phyloP scores from a whole-genome alignment of 257 asterid species.

The Perilla frutescens region DNA sequence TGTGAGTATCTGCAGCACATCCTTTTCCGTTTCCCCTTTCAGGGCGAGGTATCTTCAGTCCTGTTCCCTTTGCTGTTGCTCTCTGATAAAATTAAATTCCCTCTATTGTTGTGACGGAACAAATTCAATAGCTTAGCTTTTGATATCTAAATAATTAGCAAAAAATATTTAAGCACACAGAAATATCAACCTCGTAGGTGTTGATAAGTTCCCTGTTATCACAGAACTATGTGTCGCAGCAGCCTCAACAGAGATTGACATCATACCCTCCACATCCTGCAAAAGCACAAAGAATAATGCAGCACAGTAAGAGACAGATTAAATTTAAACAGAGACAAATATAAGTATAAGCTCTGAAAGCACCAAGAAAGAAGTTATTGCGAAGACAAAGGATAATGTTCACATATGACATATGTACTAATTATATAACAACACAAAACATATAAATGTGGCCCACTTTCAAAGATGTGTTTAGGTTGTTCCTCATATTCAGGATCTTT shows the following conservation, averaged over 20 bases:
- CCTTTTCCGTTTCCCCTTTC: too few relatives aligned
- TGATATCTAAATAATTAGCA: constrained; percentile 21
- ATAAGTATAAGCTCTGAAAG: constrained; percentile 15
- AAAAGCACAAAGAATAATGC: constrained; percentile 33
- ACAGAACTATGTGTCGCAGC: constrained; percentile 82
- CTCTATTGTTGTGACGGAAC: constrained; percentile 52
- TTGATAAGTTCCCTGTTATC: constrained; percentile 88
- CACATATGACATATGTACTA: too few relatives aligned
- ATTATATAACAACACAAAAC: too few relatives aligned
- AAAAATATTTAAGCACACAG: constrained; percentile 22
- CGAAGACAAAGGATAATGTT: constrained; percentile 9
- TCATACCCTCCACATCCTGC: constrained; percentile 98
- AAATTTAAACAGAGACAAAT: background rate
- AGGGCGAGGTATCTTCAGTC: too few relatives aligned
- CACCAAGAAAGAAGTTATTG: background rate
- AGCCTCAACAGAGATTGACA: constrained; percentile 96
- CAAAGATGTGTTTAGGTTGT: constrained; percentile 82
- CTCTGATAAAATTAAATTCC: too few relatives aligned
- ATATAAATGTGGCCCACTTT: constrained; percentile 52
- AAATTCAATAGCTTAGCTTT: constrained; percentile 27
- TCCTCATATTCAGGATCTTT: constrained; percentile 90
- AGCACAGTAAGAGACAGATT: constrained; percentile 11
- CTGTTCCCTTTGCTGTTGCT: too few relatives aligned
- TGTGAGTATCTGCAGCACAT: too few relatives aligned
- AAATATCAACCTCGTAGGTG: constrained; percentile 79